Percentiles rank a stretch among this genome's conserved stretches.
phyloP scores from a whole-genome alignment of 2,329 filamentous ascomycete genomes.

The Emmonsiellopsis sp. region DNA sequence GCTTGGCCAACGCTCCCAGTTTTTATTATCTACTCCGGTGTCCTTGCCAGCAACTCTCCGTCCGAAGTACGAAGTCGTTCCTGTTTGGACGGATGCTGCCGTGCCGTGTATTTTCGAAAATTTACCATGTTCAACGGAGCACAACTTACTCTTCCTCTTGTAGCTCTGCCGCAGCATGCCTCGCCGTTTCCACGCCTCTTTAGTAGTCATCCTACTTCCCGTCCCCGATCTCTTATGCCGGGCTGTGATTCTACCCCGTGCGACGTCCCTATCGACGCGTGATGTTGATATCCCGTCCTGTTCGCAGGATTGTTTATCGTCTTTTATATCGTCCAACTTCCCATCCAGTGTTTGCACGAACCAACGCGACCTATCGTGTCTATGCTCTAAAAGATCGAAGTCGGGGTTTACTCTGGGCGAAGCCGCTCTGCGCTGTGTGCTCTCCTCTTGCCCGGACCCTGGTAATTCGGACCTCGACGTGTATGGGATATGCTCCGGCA shows the following conservation, averaged over 20 bases:
- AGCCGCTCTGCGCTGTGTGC: conserved; percentile 58
- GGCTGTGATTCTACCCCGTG: neutral
- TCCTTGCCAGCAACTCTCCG: too few relatives aligned
- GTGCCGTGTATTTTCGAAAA: neutral
- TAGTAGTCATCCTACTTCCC: neutral
- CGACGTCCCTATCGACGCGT: neutral
- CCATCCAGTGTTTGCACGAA: conserved; percentile 39
- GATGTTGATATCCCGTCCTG: conserved; percentile 44
- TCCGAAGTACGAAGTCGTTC: too few relatives aligned
- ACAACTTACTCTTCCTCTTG: neutral
- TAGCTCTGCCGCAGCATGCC: conserved; percentile 25
- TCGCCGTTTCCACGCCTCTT: conserved; percentile 5
- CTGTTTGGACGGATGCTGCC: neutral
- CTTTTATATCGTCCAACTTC: conserved; percentile 55
- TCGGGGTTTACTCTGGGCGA: conserved; percentile 63
- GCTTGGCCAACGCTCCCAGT: neutral
- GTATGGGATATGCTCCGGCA: conserved; percentile 47
- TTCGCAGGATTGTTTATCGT: conserved; percentile 51
- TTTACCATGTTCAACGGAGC: neutral
- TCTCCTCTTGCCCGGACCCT: conserved; percentile 44
- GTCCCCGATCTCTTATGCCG: neutral
- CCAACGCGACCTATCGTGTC: conserved; percentile 48
- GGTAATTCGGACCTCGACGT: conserved; percentile 37
- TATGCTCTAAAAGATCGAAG: conserved; percentile 51
- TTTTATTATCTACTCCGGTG: neutral